Evolutionary conservation across 2,329 filamentous ascomycete species (phyloP), one percentile per base, ranked within the genome.

Genomic region (Tolypocladium guangdongense): DNA sequence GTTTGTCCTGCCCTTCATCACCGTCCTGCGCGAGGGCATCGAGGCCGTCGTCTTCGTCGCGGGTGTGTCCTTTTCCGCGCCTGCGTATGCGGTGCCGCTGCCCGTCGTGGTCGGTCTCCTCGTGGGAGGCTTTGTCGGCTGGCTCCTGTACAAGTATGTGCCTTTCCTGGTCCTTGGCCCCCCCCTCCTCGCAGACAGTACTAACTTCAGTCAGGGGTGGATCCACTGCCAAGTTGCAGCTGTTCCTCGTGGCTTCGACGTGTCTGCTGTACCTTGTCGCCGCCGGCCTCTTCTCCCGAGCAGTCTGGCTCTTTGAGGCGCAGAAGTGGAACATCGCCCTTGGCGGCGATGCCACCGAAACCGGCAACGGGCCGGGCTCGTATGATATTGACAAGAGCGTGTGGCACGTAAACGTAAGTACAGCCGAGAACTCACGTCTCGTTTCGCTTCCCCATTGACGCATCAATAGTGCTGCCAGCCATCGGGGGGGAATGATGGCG

Each of bases 41-140:
- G 90, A 96, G 67, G 88, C 87, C 0, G 85, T 95, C 37, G 80
- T 95, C 27, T 95, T 95, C 67, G 83, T 95, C 52, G 88, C 88
- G 18, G 90, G 90, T 22, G 90, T 96, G 5, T 86, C 86, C 3
- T 83, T 95, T 52, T 81, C 83, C 1, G 75, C 87, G 4, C 88
- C 89, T 0, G 88, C 88, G 2, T 81, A 79, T 7, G 78, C 90
- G 0, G 87, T 95, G 51, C 90, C 90, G 2, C 71, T 95, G 6
- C 82, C 90, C 0, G 86, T 90, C 3, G 69, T 95, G 22, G 77
- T 82, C 20, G 90, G 90, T 1, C 69, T 95, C 18, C 62, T 78
- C 3, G 85, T 84, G 18, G 90, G 90, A 1, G 66, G 70, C 14
- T 50, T 81, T 1, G 78, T 91, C 41, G 89, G 90, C 4, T 91